A percentile compares a stretch with the other conserved stretches of the same genome.
phyloP scores from a whole-genome alignment of 305 asterid genomes.

The Fraxinus floribunda region DNA sequence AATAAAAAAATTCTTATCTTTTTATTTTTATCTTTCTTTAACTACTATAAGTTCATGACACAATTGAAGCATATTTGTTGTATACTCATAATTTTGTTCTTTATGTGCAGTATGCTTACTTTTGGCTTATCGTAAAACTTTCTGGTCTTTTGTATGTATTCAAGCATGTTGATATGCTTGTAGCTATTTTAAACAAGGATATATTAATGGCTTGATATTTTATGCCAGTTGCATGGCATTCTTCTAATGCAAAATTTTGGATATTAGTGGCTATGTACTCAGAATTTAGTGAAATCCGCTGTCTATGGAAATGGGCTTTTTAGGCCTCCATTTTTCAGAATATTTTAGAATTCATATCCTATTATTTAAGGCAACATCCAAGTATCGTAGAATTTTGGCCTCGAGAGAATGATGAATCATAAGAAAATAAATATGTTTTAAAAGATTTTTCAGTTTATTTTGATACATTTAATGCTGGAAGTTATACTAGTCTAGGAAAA shows the following conservation, averaged over 20 bases:
- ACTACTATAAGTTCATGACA: not conserved
- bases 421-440: not conserved
- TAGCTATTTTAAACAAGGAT: not conserved
- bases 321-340: not conserved
- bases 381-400: not conserved
- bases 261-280: not conserved
- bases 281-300: not conserved
- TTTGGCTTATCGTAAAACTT: not conserved
- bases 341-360: not conserved
- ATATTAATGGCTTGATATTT: not conserved
- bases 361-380: conserved; percentile 1
- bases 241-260: not conserved
- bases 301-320: not conserved
- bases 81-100: not conserved
- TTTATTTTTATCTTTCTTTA: not conserved
- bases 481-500: not conserved
- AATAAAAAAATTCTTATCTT: not conserved
- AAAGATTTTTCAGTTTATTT: not conserved
- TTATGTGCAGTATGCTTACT: not conserved
- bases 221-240: not conserved
- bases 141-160: not conserved
- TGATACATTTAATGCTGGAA: conserved; percentile 2
- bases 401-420: conserved; percentile 2
- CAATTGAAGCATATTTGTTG: not conserved
- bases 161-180: not conserved